Evolutionary conservation across 2,329 filamentous ascomycete species (phyloP).

Genomic region (Diaporthe sp.): DNA sequence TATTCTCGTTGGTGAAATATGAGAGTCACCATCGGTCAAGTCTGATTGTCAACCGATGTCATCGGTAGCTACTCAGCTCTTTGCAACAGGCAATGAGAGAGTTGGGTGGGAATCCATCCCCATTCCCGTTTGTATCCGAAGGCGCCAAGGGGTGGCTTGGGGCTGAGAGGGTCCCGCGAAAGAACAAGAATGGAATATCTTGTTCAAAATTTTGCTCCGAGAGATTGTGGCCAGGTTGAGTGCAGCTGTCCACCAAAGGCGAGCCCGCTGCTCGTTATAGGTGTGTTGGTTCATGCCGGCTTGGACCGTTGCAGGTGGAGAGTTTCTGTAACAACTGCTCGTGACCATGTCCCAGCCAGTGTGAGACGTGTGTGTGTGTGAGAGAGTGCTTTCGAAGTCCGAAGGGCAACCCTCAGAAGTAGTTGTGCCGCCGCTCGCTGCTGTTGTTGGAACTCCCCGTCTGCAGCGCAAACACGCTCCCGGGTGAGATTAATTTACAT

Average conservation of each 20-base stretch:
- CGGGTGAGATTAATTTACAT: constrained; percentile 47
- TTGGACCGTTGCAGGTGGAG: background rate
- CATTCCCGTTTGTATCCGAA: background rate
- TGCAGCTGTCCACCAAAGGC: constrained; percentile 12
- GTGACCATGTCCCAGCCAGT: background rate
- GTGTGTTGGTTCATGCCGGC: background rate
- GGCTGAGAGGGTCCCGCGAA: background rate
- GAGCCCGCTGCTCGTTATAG: background rate
- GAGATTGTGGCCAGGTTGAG: background rate
- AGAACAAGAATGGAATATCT: background rate
- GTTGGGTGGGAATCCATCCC: background rate
- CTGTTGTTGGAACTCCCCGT: background rate
- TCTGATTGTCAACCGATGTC: background rate
- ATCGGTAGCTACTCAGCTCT: background rate
- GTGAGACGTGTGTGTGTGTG: background rate
- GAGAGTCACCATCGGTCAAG: background rate
- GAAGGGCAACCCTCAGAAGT: background rate
- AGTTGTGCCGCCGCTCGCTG: constrained; percentile 20
- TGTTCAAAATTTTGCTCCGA: background rate
- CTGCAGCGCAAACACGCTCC: constrained; percentile 35
- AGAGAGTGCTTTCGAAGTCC: background rate
- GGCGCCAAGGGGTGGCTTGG: background rate
- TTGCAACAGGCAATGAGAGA: background rate
- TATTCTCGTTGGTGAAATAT: background rate
- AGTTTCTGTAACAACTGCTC: background rate